These are phyloP conservation scores for Isoetes taiwanensis DNA, from an alignment of 75 land plant species.

Conservation along the genomic window DNA sequence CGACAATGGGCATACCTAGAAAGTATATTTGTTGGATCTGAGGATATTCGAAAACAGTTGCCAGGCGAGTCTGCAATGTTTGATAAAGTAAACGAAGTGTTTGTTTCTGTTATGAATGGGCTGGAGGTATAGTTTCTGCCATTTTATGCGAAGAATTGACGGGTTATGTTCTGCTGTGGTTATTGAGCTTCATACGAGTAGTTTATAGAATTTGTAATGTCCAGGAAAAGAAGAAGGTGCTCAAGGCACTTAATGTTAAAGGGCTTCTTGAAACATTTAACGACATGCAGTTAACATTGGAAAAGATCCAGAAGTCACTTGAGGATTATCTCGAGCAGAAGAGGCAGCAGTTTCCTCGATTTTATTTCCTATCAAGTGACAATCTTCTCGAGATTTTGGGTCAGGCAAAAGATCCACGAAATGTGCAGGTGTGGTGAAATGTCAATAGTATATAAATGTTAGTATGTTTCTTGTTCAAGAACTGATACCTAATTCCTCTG, in stretches of 20 bases:
- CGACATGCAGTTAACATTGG: constrained; percentile 10
- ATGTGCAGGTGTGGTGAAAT: no score
- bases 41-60: constrained; percentile 24
- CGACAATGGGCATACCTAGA: constrained; percentile 17
- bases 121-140: not conserved
- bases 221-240: constrained; percentile 8
- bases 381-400: constrained; percentile 23
- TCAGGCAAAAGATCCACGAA: constrained; percentile 25
- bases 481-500: no score
- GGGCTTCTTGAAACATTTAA: constrained; percentile 11
- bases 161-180: not conserved
- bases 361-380: constrained; percentile 24
- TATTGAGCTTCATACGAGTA: not conserved
- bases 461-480: no score
- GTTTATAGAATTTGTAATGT: not conserved
- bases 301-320: constrained; percentile 24
- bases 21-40: constrained; percentile 21
- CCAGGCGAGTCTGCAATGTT: constrained; percentile 20
- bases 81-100: constrained; percentile 16
- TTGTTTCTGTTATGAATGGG: not conserved
- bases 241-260: constrained; percentile 13
- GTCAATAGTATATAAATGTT: no score
- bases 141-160: not conserved
- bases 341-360: constrained; percentile 24
- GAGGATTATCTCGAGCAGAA: constrained; percentile 20